Evolutionary conservation across 1,284 basidiomycete genomes (phyloP), one percentile per base, ranked within the genome.

Genomic region (Microbotryum saponariae): DNA sequence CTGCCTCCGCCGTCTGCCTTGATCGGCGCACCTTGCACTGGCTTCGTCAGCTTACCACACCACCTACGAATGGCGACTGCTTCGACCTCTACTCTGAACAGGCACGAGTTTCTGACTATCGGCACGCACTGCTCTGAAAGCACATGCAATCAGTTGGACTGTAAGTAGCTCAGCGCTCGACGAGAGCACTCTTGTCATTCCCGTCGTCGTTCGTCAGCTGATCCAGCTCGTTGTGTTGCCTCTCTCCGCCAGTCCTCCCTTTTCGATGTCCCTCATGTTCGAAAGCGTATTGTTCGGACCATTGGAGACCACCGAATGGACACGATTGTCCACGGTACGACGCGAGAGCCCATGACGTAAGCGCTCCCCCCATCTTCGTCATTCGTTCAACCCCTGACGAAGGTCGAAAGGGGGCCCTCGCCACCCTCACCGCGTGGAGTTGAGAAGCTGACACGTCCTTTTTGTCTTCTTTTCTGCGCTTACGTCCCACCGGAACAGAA

Each of bases 41-140:
- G 37, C 37, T 42, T 42, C 37, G 37, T 18, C 37, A 42, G 37
- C 37, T 42, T 42, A 18, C 37, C 2, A 42, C 37, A 18, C 37
- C 12, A 14, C 9, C 8, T 2, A 31, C 31, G 37, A 4, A 42
- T 42, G 37, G 37, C 37, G 37, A 42, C 37, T 42, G 37, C 37
- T 42, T 42, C 37, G 16, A 42, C 14, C 18, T 42, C 37, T 2
- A 42, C 37, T 16, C 12, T 42, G 14, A 42, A 42, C 37, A 12
- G 37, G 37, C 16, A 42, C 12, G 37, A 42, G 37, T 64, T 67
- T 50, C 48, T 67, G 37, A 56, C 59, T 29, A 53, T 67, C 2
- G 67, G 67, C 5, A 49, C 47, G 12, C 67, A 68, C 53, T 68
- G 67, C 62, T 54, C 51, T 2, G 64, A 66, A 23, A 23, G 31